These are phyloP conservation scores for Arthroderma uncinatum DNA, from an alignment of 2,329 filamentous ascomycete species.

Conservation along the genomic window DNA sequence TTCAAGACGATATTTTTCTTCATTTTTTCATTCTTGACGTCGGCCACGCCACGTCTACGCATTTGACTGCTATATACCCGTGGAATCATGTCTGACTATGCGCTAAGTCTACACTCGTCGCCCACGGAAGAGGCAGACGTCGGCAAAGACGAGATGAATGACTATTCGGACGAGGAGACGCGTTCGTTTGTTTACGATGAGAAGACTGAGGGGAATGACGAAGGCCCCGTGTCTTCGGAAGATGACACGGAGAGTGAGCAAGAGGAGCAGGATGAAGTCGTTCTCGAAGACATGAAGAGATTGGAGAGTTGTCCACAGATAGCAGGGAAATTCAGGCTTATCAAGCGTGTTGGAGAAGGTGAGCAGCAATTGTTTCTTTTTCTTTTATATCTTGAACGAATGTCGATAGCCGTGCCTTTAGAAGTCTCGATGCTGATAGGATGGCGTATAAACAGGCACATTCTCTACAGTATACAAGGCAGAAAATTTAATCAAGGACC, in stretches of 20 bases:
- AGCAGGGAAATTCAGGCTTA: constrained; percentile 70
- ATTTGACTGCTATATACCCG: background rate
- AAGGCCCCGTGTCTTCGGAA: constrained; percentile 9
- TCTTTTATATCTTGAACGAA: background rate
- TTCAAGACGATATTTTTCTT: background rate
- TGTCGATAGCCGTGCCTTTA: constrained; percentile 8
- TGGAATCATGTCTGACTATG: background rate
- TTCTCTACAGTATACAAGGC: constrained; percentile 99
- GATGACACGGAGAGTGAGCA: constrained; percentile 22
- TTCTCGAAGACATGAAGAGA: constrained; percentile 76
- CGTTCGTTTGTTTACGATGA: background rate
- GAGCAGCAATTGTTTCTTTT: constrained; percentile 17
- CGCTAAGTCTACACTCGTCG: background rate
- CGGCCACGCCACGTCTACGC: background rate
- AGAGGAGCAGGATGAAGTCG: constrained; percentile 38
- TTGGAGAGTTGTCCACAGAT: constrained; percentile 76
- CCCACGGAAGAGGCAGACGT: background rate
- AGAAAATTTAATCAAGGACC: constrained; percentile 53
- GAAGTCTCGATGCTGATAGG: background rate
- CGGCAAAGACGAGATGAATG: background rate
- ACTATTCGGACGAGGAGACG: background rate
- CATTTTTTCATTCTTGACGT: background rate
- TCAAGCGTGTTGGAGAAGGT: constrained; percentile 97
- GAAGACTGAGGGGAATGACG: background rate
- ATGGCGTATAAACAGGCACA: constrained; percentile 52